Percentiles rank a stretch among this genome's conserved stretches.
Evolutionary conservation across 495 filamentous ascomycete species (phyloP).

Genomic region (Penicillium arizonense): DNA sequence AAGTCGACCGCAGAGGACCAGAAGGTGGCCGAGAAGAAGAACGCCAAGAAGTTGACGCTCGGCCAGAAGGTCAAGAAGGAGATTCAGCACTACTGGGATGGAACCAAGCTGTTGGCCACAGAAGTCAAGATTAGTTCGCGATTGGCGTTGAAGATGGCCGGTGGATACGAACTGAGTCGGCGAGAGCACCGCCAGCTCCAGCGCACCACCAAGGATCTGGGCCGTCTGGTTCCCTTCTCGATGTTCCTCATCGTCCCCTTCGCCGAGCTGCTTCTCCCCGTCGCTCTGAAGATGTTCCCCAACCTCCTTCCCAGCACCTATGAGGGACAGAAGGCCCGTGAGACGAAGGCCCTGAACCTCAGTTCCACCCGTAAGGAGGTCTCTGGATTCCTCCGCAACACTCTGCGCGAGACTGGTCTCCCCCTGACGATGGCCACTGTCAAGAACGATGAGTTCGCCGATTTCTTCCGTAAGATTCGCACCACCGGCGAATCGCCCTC

Average conservation of each 20-base stretch:
- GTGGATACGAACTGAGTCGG: slow-evolving; percentile 92
- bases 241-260: slow-evolving; percentile 97
- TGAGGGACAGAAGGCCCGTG: slow-evolving; percentile 85
- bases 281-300: slow-evolving; percentile 92
- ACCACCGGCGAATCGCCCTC: slow-evolving; percentile 87
- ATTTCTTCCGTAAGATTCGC: slow-evolving; percentile 96
- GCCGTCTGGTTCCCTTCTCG: slow-evolving; percentile 90
- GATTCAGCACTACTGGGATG: slow-evolving; percentile 94
- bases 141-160: slow-evolving; percentile 94
- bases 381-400: slow-evolving; percentile 84
- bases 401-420: slow-evolving; percentile 86
- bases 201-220: slow-evolving; percentile 90
- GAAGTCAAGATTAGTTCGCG: slow-evolving; percentile 91
- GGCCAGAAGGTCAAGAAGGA: slow-evolving; percentile 93
- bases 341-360: slow-evolving; percentile 78
- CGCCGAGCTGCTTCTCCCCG: slow-evolving; percentile 89
- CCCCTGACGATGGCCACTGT: slow-evolving; percentile 82
- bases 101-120: slow-evolving; percentile 92
- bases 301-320: slow-evolving; percentile 97
- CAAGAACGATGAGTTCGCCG: slow-evolving; percentile 91
- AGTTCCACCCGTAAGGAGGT: slow-evolving; percentile 91
- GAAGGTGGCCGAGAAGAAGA: slow-evolving; percentile 65
- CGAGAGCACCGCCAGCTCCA: slow-evolving; percentile 88
- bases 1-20: slow-evolving; percentile 35
- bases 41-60: slow-evolving; percentile 80